Percentiles rank a stretch among this genome's conserved stretches.
phyloP scores from a whole-genome alignment of 139 green algal genomes.

The Haematococcus lacustris region DNA sequence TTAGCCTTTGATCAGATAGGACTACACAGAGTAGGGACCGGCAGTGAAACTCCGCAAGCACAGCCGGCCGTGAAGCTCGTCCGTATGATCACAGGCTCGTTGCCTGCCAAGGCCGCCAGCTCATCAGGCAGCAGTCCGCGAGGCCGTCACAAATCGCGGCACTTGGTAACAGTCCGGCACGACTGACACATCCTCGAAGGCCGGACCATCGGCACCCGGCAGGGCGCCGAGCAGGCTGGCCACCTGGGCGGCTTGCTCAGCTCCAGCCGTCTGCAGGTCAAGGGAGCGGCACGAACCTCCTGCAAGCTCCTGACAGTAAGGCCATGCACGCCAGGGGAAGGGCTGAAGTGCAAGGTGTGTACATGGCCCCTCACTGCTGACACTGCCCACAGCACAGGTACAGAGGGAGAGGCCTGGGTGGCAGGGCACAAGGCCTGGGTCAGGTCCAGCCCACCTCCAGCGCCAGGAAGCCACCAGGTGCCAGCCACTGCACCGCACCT shows the following conservation, averaged over 20 bases:
- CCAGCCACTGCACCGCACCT: constrained; percentile 13
- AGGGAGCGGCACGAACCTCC: no score
- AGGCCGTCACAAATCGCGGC: constrained; percentile 61
- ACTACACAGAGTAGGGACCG: no score
- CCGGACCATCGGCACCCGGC: background rate
- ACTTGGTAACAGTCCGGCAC: constrained; percentile 50
- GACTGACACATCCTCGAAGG: constrained; percentile 39
- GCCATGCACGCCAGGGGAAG: background rate
- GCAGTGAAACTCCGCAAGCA: no score
- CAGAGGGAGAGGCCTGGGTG: background rate
- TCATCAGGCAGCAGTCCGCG: no score
- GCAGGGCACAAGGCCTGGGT: background rate
- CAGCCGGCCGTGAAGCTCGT: no score
- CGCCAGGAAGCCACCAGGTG: constrained; percentile 52
- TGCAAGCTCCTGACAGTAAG: no score
- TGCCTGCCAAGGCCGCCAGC: no score
- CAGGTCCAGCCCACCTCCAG: constrained; percentile 42
- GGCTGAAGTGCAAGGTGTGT: background rate
- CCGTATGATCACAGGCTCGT: no score
- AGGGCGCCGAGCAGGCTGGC: constrained; percentile 21
- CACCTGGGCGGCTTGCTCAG: constrained; percentile 45
- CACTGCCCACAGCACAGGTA: background rate
- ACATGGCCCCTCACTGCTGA: background rate
- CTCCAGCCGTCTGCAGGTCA: constrained; percentile 48
- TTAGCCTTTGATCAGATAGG: no score